Base-by-base conservation (phyloP, 148 eudicot genomes). In the Suaeda aralocaspica region DNA sequence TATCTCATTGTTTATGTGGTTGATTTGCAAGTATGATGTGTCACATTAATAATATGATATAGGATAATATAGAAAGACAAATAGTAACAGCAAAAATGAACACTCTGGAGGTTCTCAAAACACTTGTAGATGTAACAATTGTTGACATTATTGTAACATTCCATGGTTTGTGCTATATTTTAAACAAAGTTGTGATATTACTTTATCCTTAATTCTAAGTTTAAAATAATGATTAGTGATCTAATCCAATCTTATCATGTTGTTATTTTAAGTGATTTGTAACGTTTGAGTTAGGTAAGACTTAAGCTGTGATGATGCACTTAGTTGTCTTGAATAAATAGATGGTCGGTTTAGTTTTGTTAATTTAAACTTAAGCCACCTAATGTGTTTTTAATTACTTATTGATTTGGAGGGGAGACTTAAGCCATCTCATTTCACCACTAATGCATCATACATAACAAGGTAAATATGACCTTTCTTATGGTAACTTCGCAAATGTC, bases 331-430 rank as follows among this genome's bases (percentile, higher is more conserved):
- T 19, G 46, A 71, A 22, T 45, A 71, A 19, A 48, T 9, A 4
- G 8, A 60, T 19, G 67, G 74, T 71, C 74, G 74, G 74, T 33
- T 60, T n/a, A 9, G 8, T 71, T 71, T 48, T 46, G 57, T 66
- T 46, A 46, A 28, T 62, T 62, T 16, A 22, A 16, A n/a, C 66
- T 62, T 9, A 39, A 62, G 66, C 7, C 63, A 59, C 8, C 39
- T 6, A 33, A 48, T 15, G 4, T 48, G 4, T 19, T 51, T 51
- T 19, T 0, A 4, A 19, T 21, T 51, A 6, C 2, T 0, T 24
- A 12, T 26, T 55, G 13, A 11, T 11, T 46, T 16, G 18, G 15
- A 13, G 19, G 50, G 16, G 15, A 46, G 19, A 14, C 25, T 46
- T 5, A 0, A 8, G 39, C 41, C 68, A 44, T 28, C 21, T 65